Evolutionary conservation across 352 stramenopile genomes (phyloP).

Genomic region (Phytopythium montanum): DNA sequence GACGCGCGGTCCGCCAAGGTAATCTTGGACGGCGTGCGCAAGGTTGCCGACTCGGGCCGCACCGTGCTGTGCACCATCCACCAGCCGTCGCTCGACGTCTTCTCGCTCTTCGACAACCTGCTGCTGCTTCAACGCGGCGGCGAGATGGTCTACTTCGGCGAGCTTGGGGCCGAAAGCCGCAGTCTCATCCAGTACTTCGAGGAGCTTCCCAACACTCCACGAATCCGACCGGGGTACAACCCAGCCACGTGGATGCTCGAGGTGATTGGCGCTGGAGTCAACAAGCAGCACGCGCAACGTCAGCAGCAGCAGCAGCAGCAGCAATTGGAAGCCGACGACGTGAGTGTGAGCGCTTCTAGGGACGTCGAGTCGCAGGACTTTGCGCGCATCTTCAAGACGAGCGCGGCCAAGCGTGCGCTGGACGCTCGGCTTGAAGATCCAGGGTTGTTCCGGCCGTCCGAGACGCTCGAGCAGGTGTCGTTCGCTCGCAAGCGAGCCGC

Average conservation of each 20-base stretch:
- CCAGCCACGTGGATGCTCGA: conserved; percentile 69
- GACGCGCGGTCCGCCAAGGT: conserved; percentile 85
- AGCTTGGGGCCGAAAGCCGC: conserved; percentile 25
- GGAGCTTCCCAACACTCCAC: conserved; percentile 51
- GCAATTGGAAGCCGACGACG: conserved; percentile 33
- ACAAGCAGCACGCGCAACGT: conserved; percentile 20
- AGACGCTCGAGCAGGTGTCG: conserved; percentile 16
- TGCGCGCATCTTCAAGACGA: conserved; percentile 29
- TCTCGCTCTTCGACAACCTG: conserved; percentile 87
- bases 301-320: not conserved
- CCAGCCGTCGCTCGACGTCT: conserved; percentile 88
- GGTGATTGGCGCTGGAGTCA: conserved; percentile 54
- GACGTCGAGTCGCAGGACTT: conserved; percentile 18
- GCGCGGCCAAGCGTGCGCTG: conserved; percentile 22
- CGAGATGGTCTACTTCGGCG: conserved; percentile 54
- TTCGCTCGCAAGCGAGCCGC: conserved; percentile 49
- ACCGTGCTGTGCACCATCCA: conserved; percentile 93
- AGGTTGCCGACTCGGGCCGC: conserved; percentile 71
- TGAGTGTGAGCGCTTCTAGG: not conserved
- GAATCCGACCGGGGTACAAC: conserved; percentile 71
- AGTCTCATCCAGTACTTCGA: conserved; percentile 56
- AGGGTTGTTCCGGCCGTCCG: conserved; percentile 29
- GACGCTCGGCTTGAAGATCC: conserved; percentile 20
- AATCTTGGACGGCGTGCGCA: conserved; percentile 87
- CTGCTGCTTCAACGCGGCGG: conserved; percentile 80